phyloP scores from a whole-genome alignment of 2,329 filamentous ascomycete species.

The Neofusicoccum umdonicola region DNA sequence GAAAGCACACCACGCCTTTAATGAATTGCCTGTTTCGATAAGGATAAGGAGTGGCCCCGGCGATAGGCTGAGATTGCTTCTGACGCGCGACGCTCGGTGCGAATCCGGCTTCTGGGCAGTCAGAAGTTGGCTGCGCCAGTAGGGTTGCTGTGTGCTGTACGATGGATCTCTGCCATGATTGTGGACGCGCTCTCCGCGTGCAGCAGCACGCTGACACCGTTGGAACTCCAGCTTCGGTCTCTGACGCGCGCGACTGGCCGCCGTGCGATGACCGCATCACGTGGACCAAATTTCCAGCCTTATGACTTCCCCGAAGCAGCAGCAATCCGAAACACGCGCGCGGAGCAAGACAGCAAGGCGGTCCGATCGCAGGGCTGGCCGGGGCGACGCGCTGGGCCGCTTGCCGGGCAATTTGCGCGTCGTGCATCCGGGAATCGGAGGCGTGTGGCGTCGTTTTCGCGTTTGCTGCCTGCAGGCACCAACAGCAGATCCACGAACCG shows the following conservation, averaged over 20 bases:
- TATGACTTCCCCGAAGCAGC: slow-evolving; percentile 4
- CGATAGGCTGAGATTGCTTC: slow-evolving; percentile 8
- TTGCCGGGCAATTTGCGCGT: not conserved
- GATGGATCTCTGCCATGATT: not conserved
- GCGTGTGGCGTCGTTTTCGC: not conserved
- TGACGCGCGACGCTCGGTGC: not conserved
- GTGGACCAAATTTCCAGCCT: not conserved
- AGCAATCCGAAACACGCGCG: not conserved
- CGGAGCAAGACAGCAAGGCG: not conserved
- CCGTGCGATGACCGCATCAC: not conserved
- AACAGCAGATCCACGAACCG: not conserved
- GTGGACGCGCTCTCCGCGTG: not conserved
- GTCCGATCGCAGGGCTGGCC: slow-evolving; percentile 1
- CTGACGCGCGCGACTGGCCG: not conserved
- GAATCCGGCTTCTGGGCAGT: not conserved
- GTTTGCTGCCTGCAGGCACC: not conserved
- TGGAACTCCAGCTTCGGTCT: not conserved
- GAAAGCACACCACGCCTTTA: not conserved
- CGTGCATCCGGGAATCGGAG: not conserved
- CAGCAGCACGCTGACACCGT: not conserved
- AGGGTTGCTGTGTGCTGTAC: not conserved
- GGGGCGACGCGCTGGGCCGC: not conserved
- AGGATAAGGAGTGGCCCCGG: slow-evolving; percentile 2
- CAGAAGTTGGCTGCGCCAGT: not conserved
- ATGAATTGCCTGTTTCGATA: slow-evolving; percentile 10